Base-by-base conservation (phyloP, 1,139 yeast genomes). In the Yamadazyma jaroonii region DNA sequence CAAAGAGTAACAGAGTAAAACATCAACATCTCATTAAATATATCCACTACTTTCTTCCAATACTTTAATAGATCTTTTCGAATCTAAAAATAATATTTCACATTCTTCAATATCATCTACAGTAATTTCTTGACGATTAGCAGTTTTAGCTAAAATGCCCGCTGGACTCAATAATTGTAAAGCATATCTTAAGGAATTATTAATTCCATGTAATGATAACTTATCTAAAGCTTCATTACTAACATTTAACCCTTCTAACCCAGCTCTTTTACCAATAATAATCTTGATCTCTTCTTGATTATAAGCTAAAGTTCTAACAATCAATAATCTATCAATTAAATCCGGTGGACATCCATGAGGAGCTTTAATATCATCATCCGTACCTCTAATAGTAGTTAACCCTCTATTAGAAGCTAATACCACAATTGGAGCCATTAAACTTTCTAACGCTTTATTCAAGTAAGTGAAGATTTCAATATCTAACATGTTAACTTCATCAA, bases 331-430 rank as follows among this genome's bases (percentile, higher is more conserved):
- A 62, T 92, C 99, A 41, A 90, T 76, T 56, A 92, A 74, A 67
- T 92, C 99, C 2, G 96, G 86, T 27, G 99, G 98, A 48, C 94
- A 79, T 35, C 99, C 99, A 57, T 94, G 98, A 20, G 99, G 97
- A 12, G 96, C 84, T 47, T 79, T 77, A 28, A 55, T 52, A 40
- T 84, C 77, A 48, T 84, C 95, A 29, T 87, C 96, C 6, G 97
- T 83, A 33, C 98, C 98, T 54, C 94, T 78, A 31, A 92, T 85
- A 1, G 92, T 79, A 11, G 97, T 87, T 69, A 85, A 68, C 43
- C 98, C 98, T 62, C 97, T 79, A 64, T 92, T 92, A 8, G 97
- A 87, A 26, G 98, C 98, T 53, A 92, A 74, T 3, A 92, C 90
- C 32, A 92, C 98, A 41, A 92, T 78, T 33, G 98, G 98, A 2